phyloP scores from a whole-genome alignment of 768 basidiomycete genomes.

The Tephrocybe sp. region DNA sequence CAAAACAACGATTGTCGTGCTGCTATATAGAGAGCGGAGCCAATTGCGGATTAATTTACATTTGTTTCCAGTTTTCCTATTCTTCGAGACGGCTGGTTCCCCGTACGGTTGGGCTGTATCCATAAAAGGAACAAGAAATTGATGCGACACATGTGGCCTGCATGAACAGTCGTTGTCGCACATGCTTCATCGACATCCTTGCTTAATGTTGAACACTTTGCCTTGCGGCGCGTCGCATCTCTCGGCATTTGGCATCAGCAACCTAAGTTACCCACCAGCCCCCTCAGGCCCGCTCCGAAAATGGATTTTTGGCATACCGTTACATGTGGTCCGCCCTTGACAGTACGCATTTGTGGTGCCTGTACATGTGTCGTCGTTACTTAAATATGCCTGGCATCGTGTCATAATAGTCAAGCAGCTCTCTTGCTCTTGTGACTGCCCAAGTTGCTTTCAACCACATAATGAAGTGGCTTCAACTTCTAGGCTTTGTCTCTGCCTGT shows the following conservation, averaged over 20 bases:
- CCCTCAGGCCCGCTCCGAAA: conserved; percentile 1
- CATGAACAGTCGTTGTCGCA: background rate
- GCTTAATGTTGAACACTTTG: background rate
- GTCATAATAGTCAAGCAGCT: background rate
- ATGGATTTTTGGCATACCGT: conserved; percentile 12
- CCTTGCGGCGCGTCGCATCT: background rate
- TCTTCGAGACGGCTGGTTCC: conserved; percentile 5
- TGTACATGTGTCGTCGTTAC: background rate
- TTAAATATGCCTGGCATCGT: conserved; percentile 6
- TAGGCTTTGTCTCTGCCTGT: conserved; percentile 28
- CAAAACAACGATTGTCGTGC: conserved; percentile 34
- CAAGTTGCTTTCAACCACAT: conserved; percentile 6
- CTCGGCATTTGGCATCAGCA: background rate
- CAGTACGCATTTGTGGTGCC: conserved; percentile 6
- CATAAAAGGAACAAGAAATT: background rate
- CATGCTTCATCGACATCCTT: background rate
- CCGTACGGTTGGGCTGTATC: conserved; percentile 3
- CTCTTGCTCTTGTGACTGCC: background rate
- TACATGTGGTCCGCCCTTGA: conserved; percentile 14
- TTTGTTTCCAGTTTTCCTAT: background rate
- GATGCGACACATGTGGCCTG: background rate
- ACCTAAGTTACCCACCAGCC: background rate
- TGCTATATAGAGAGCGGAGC: conserved; percentile 10
- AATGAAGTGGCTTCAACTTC: conserved; percentile 31
- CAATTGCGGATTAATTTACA: conserved; percentile 10